A percentile compares a stretch with the other conserved stretches of the same genome.
Conservation (phyloP, 768 basidiomycete genomes). For the Lactifluus hygrophoroides region DNA sequence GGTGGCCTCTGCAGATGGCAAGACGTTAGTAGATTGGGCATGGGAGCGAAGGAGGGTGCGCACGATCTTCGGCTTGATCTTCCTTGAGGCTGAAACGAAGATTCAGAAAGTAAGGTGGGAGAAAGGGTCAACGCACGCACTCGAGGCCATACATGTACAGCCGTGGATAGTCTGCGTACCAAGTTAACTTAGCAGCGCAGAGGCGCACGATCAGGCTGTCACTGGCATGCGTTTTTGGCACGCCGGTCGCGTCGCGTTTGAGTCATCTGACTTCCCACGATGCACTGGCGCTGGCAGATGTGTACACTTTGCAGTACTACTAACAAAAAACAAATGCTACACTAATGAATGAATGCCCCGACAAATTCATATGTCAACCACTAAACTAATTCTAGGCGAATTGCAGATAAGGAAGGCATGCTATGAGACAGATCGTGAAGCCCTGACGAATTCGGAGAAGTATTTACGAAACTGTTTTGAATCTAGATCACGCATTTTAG, state of each 20-base stretch:
- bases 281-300: not conserved
- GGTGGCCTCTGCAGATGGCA: constrained; percentile 34
- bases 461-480: constrained; percentile 75
- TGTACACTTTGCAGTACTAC: not conserved
- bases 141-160: constrained; percentile 27
- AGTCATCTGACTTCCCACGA: constrained; percentile 8
- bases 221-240: not conserved
- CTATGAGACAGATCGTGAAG: constrained; percentile 40
- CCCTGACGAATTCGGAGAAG: constrained; percentile 75
- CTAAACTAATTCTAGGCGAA: not conserved
- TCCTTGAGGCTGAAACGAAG: constrained; percentile 19
- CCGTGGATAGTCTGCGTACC: no score
- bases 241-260: not conserved
- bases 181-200: no score
- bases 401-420: not conserved
- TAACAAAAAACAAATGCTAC: constrained; percentile 7
- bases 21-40: constrained; percentile 12
- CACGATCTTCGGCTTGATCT: constrained; percentile 36
- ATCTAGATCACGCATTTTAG: constrained; percentile 67
- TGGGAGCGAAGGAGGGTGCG: constrained; percentile 26
- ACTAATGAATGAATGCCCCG: not conserved
- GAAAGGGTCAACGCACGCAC: constrained; percentile 20
- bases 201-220: no score
- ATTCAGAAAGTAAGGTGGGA: not conserved
- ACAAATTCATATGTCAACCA: not conserved